Percentiles rank a stretch among this genome's conserved stretches.
Evolutionary conservation across 1,284 basidiomycete species (phyloP).

Genomic region (Tetrapyrgos nigripes): DNA sequence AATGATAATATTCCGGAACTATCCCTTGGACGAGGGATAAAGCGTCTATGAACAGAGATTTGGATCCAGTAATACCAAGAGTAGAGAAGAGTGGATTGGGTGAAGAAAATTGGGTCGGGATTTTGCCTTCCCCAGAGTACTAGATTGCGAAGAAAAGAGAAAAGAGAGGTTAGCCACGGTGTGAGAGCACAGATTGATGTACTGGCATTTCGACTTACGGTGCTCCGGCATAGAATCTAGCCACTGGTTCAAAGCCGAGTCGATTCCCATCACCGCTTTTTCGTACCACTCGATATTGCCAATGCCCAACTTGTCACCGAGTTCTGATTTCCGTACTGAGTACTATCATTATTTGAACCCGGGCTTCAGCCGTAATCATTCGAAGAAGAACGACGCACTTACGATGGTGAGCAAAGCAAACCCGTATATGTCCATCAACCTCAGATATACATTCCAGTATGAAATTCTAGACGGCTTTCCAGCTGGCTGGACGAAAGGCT

Average conservation of each 20-base stretch:
- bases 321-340: slow-evolving; percentile 73
- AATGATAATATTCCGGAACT: background rate
- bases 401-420: slow-evolving; percentile 17
- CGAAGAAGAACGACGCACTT: slow-evolving; percentile 9
- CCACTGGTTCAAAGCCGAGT: slow-evolving; percentile 80
- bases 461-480: slow-evolving; percentile 2
- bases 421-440: slow-evolving; percentile 16
- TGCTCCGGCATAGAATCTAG: slow-evolving; percentile 59
- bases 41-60: slow-evolving; percentile 6
- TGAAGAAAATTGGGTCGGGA: background rate
- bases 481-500: slow-evolving; percentile 7
- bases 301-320: slow-evolving; percentile 35
- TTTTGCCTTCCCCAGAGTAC: background rate
- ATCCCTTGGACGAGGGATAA: slow-evolving; percentile 8
- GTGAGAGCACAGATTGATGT: background rate
- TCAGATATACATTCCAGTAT: slow-evolving; percentile 14
- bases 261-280: slow-evolving; percentile 74
- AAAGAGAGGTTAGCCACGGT: too few relatives aligned
- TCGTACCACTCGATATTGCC: slow-evolving; percentile 67
- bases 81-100: background rate
- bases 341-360: slow-evolving; percentile 50
- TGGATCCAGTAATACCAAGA: background rate
- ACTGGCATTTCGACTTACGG: slow-evolving; percentile 41
- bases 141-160: background rate
- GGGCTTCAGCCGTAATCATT: background rate